phyloP scores from a whole-genome alignment of 2,329 filamentous ascomycete genomes.

The Neoscytalidium dimidiatum region DNA sequence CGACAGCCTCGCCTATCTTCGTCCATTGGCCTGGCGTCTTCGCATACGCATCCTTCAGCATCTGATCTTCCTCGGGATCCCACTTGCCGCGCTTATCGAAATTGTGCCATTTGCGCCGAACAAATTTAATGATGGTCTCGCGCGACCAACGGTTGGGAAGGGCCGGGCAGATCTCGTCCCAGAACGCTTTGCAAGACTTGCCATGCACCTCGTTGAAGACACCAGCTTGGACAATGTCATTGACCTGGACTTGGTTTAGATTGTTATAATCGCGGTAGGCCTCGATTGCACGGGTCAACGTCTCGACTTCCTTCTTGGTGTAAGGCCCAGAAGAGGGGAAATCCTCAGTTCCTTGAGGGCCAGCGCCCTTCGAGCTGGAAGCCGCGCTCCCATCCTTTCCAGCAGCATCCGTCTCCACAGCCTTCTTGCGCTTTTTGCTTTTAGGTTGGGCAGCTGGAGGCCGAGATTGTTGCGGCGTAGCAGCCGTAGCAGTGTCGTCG shows the following conservation, averaged over 20 bases:
- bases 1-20: slow-evolving; percentile 58
- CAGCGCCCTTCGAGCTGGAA: not conserved
- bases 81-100: slow-evolving; percentile 61
- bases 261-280: slow-evolving; percentile 26
- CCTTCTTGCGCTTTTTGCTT: slow-evolving; percentile 14
- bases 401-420: not conserved
- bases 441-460: not conserved
- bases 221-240: slow-evolving; percentile 25
- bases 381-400: not conserved
- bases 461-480: not conserved
- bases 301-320: slow-evolving; percentile 23
- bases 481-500: not conserved
- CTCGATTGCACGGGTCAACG: slow-evolving; percentile 25
- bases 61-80: slow-evolving; percentile 60
- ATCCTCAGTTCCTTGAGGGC: slow-evolving; percentile 3
- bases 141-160: slow-evolving; percentile 34
- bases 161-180: slow-evolving; percentile 33
- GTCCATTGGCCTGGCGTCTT: slow-evolving; percentile 61
- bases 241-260: slow-evolving; percentile 24
- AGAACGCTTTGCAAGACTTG: slow-evolving; percentile 27
- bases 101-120: slow-evolving; percentile 66
- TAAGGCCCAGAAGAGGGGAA: slow-evolving; percentile 22
- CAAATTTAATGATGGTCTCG: slow-evolving; percentile 43
- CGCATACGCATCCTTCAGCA: slow-evolving; percentile 51
- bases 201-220: slow-evolving; percentile 15